Evolutionary conservation across 1,139 yeast species (phyloP).

Genomic region (Geotrichum reessii): DNA sequence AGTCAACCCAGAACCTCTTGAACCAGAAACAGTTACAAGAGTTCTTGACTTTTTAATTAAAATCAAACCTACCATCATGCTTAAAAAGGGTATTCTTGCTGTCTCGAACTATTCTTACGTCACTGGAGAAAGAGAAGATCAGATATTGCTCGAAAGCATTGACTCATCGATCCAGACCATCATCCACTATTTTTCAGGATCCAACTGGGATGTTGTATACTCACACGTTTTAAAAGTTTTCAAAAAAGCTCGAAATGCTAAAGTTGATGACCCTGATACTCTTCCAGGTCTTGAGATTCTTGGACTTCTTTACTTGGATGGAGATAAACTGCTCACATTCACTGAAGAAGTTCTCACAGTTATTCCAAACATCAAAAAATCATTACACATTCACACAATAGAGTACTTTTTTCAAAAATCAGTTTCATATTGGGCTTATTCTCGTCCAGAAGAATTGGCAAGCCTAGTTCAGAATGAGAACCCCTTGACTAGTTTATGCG

Average conservation of each 20-base stretch:
- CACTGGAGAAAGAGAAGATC: slow-evolving; percentile 9
- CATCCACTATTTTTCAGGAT: slow-evolving; percentile 48
- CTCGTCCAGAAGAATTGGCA: slow-evolving; percentile 50
- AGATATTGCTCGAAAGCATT: slow-evolving; percentile 36
- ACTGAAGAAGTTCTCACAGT: slow-evolving; percentile 41
- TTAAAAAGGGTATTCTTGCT: slow-evolving; percentile 10
- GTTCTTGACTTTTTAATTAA: slow-evolving; percentile 15
- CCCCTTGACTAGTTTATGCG: slow-evolving; percentile 20
- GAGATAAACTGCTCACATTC: slow-evolving; percentile 38
- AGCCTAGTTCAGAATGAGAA: slow-evolving; percentile 26
- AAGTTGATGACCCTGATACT: slow-evolving; percentile 33
- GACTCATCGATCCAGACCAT: slow-evolving; percentile 45
- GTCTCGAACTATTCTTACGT: slow-evolving; percentile 3
- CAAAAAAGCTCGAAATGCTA: slow-evolving; percentile 11
- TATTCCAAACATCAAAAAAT: slow-evolving; percentile 43
- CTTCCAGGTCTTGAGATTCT: slow-evolving; percentile 50
- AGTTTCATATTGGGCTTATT: slow-evolving; percentile 50
- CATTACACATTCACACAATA: slow-evolving; percentile 51
- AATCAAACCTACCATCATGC: slow-evolving; percentile 17
- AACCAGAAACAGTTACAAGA: slow-evolving; percentile 20
- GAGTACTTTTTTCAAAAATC: slow-evolving; percentile 48
- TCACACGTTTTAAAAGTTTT: slow-evolving; percentile 15
- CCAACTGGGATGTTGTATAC: slow-evolving; percentile 46
- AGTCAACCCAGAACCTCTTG: slow-evolving; percentile 10
- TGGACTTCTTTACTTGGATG: slow-evolving; percentile 46